Evolutionary conservation across 352 stramenopile genomes (phyloP).

Genomic region (Phytophthora kernoviae): DNA sequence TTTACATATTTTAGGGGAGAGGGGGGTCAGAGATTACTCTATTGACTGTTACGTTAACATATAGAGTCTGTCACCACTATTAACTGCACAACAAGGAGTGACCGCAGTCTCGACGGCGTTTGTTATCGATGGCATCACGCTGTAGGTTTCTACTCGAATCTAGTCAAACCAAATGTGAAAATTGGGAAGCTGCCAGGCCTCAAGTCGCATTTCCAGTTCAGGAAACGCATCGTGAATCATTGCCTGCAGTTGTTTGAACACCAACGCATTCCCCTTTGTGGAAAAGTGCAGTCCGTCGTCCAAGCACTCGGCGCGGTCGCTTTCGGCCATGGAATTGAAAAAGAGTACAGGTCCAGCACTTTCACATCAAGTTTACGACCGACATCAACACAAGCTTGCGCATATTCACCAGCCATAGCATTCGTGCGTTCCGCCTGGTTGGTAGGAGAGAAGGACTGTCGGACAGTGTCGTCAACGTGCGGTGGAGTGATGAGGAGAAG

Average conservation of each 20-base stretch:
- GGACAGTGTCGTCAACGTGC: conserved; percentile 4
- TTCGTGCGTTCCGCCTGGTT: conserved; percentile 50
- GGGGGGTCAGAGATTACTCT: too few species aligned
- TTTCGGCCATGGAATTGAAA: conserved; percentile 43
- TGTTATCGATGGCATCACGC: too few species aligned
- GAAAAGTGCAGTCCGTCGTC: too few species aligned
- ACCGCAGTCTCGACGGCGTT: too few species aligned
- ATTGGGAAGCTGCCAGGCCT: conserved; percentile 39
- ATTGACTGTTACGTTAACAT: too few species aligned
- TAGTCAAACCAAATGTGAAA: conserved; percentile 35
- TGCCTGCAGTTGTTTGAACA: conserved; percentile 14
- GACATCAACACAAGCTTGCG: conserved; percentile 45
- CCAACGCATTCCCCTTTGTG: conserved; percentile 40
- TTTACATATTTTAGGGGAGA: too few species aligned
- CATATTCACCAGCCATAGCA: conserved; percentile 43
- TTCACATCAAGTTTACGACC: conserved; percentile 27
- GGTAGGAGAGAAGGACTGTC: conserved; percentile 10
- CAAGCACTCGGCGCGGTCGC: conserved; percentile 41
- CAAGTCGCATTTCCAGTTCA: conserved; percentile 26
- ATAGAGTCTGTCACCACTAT: too few species aligned
- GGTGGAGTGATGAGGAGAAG: not conserved
- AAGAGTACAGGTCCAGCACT: conserved; percentile 33
- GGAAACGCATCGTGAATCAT: conserved; percentile 38
- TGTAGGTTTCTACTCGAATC: too few species aligned
- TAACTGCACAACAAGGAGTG: too few species aligned